Evolutionary conservation across 2,329 filamentous ascomycete genomes (phyloP).

Genomic region (Mariannaea elegans): DNA sequence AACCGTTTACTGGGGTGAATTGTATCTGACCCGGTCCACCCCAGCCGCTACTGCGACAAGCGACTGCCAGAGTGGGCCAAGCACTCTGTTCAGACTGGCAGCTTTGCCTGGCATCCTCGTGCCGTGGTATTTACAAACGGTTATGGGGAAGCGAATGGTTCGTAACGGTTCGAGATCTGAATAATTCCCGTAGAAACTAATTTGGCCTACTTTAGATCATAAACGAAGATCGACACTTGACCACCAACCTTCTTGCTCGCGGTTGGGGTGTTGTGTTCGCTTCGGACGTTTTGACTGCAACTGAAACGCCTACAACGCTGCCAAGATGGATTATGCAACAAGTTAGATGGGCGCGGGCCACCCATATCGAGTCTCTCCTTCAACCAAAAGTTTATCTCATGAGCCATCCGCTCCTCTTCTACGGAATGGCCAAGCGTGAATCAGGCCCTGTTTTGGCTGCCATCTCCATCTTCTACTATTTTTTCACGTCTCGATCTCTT

Average conservation of each 20-base stretch:
- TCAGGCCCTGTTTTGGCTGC: conserved; percentile 31
- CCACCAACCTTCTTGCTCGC: conserved; percentile 35
- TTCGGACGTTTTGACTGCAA: conserved; percentile 36
- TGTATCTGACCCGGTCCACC: conserved; percentile 36
- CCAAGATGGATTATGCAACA: conserved; percentile 39
- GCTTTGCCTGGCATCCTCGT: conserved; percentile 35
- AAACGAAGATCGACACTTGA: conserved; percentile 40
- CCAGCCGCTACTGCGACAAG: conserved; percentile 36
- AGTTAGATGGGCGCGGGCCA: conserved; percentile 37
- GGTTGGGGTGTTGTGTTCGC: conserved; percentile 42
- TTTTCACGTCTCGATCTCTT: conserved; percentile 30
- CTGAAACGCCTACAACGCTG: conserved; percentile 36
- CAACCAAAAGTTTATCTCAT: conserved; percentile 36
- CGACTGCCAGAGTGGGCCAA: conserved; percentile 39
- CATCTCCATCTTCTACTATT: conserved; percentile 33
- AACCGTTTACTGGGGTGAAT: conserved; percentile 39
- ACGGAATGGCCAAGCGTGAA: conserved; percentile 35
- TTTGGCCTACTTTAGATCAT: conserved; percentile 26
- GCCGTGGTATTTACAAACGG: conserved; percentile 37
- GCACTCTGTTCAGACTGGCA: conserved; percentile 34
- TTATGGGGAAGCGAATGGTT: conserved; percentile 38
- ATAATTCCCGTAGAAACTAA: background rate
- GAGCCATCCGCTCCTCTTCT: conserved; percentile 38
- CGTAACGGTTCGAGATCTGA: background rate
- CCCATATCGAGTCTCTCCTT: conserved; percentile 37